These are phyloP conservation scores for Boletus fagicola DNA, from an alignment of 768 basidiomycete genomes.

Conservation along the genomic window DNA sequence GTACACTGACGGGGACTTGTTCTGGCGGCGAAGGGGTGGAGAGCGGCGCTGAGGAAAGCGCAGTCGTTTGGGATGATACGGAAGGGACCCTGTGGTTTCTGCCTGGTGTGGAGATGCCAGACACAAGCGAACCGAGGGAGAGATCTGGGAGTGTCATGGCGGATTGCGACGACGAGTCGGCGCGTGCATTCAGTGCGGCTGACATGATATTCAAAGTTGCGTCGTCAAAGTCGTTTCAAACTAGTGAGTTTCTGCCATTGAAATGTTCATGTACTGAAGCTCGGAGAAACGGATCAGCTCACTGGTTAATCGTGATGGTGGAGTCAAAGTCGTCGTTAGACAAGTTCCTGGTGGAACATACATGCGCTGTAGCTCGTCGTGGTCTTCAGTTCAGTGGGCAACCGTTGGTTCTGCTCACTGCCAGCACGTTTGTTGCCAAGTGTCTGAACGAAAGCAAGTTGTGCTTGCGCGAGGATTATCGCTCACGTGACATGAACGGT, in stretches of 20 bases:
- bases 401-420: not conserved
- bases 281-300: slow-evolving; percentile 1
- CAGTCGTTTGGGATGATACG: slow-evolving; percentile 49
- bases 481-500: slow-evolving; percentile 11
- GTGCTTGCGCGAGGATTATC: not conserved
- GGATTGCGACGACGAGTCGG: slow-evolving; percentile 45
- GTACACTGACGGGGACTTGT: slow-evolving; percentile 28
- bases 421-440: not conserved
- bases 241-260: not conserved
- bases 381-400: not conserved
- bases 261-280: not conserved
- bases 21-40: slow-evolving; percentile 51
- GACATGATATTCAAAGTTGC: slow-evolving; percentile 37
- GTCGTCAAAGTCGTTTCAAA: not conserved
- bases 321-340: not conserved
- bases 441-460: not conserved
- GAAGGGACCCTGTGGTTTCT: slow-evolving; percentile 47
- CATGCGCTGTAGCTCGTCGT: not conserved
- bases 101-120: slow-evolving; percentile 53
- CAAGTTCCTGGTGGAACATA: not conserved
- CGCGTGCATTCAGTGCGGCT: slow-evolving; percentile 38
- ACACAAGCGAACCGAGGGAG: slow-evolving; percentile 55
- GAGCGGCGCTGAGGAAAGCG: slow-evolving; percentile 48
- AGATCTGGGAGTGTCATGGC: slow-evolving; percentile 53
- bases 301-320: slow-evolving; percentile 8